phyloP scores from a whole-genome alignment of 352 stramenopile genomes.

The Lagenidium giganteum region DNA sequence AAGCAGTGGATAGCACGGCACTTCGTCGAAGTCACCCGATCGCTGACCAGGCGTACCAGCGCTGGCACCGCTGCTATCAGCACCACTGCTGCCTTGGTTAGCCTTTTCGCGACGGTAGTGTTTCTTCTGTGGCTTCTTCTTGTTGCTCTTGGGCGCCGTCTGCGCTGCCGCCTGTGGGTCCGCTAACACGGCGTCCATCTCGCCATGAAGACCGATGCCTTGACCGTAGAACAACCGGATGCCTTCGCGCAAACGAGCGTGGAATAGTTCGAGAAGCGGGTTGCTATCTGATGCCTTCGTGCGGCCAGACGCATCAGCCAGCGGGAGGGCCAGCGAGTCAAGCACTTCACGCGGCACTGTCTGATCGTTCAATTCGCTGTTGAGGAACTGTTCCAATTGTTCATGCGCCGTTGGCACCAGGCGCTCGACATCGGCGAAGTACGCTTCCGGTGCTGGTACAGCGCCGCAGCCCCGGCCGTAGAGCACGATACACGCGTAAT shows the following conservation, averaged over 20 bases:
- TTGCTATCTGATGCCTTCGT: conserved; percentile 20
- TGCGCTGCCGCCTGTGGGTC: conserved; percentile 7
- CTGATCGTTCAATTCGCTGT: conserved; percentile 32
- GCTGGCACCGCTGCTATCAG: not conserved
- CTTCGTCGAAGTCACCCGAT: conserved; percentile 26
- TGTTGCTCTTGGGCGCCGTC: conserved; percentile 28
- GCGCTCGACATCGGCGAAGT: conserved; percentile 48
- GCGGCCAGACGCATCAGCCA: conserved; percentile 31
- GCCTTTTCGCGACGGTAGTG: conserved; percentile 43
- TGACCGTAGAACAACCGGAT: conserved; percentile 77
- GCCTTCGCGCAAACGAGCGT: conserved; percentile 57
- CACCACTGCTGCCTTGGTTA: conserved; percentile 14
- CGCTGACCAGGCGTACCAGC: too few relatives aligned
- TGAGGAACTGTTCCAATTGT: conserved; percentile 53
- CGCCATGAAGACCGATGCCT: conserved; percentile 65
- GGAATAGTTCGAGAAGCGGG: conserved; percentile 50
- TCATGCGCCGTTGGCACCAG: conserved; percentile 30
- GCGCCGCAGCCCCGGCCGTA: conserved; percentile 59
- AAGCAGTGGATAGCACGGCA: conserved; percentile 64
- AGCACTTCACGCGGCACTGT: conserved; percentile 4
- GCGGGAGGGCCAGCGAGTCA: conserved; percentile 23
- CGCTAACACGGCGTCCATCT: conserved; percentile 62
- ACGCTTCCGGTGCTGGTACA: conserved; percentile 49
- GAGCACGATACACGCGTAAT: conserved; percentile 67
- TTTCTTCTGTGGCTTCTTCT: conserved; percentile 65